Conservation (phyloP, 805 yeast species). For the Wickerhamiella kurtzmanii region DNA sequence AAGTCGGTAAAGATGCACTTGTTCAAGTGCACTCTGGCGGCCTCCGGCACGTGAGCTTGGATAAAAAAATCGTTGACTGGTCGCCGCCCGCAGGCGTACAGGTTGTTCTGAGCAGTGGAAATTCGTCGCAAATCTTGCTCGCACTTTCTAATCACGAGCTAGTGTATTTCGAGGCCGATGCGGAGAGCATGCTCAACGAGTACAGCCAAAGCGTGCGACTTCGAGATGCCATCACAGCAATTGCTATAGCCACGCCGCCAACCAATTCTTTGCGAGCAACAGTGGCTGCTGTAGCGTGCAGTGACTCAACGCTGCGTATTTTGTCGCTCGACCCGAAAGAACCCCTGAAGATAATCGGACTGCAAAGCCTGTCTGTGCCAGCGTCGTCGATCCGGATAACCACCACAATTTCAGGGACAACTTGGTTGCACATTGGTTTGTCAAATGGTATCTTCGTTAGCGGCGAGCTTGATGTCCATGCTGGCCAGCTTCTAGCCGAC, state of each 20-base stretch:
- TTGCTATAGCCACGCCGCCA: slow-evolving; percentile 37
- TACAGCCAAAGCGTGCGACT: slow-evolving; percentile 47
- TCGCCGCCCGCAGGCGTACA: slow-evolving; percentile 64
- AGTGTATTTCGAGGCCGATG: slow-evolving; percentile 69
- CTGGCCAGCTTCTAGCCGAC: slow-evolving; percentile 47
- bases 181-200: slow-evolving; percentile 54
- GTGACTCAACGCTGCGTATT: slow-evolving; percentile 57
- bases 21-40: slow-evolving; percentile 66
- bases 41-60: slow-evolving; percentile 40
- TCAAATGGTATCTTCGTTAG: slow-evolving; percentile 69
- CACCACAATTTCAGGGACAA: slow-evolving; percentile 9
- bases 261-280: slow-evolving; percentile 36
- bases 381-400: slow-evolving; percentile 29
- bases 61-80: slow-evolving; percentile 49
- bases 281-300: slow-evolving; percentile 55
- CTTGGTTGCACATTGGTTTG: slow-evolving; percentile 62
- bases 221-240: slow-evolving; percentile 13
- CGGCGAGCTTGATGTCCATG: slow-evolving; percentile 39
- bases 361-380: slow-evolving; percentile 52
- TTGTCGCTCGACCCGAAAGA: slow-evolving; percentile 46
- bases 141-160: slow-evolving; percentile 62
- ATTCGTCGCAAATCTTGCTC: slow-evolving; percentile 53
- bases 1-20: slow-evolving; percentile 48
- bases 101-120: slow-evolving; percentile 46
- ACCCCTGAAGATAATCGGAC: slow-evolving; percentile 46